Evolutionary conservation across 2,329 filamentous ascomycete species (phyloP).

Genomic region (Aspergillus fumigatus): DNA sequence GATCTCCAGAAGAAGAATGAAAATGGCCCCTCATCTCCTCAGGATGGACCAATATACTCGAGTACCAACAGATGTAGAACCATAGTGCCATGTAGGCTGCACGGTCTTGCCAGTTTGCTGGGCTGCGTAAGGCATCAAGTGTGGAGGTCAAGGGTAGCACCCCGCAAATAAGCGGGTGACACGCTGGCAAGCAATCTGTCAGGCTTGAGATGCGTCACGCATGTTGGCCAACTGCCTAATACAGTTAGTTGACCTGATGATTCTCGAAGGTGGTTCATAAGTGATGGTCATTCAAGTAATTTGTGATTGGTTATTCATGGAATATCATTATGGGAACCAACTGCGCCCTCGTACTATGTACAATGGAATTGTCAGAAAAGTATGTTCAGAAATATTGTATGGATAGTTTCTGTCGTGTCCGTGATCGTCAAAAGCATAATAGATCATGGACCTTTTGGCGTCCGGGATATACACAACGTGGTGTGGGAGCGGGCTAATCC

Average conservation of each 20-base stretch:
- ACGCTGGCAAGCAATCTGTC: slow-evolving; percentile 3
- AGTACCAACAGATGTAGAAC: not conserved
- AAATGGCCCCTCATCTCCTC: not conserved
- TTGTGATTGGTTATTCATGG: not conserved
- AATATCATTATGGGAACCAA: not conserved
- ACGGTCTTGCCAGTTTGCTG: not conserved
- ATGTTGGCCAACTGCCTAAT: not conserved
- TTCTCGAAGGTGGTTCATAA: not conserved
- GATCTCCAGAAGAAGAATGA: not conserved
- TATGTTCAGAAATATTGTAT: not conserved
- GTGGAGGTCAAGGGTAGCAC: not conserved
- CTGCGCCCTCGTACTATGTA: not conserved
- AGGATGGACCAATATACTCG: no score
- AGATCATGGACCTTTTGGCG: not conserved
- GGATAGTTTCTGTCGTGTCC: not conserved
- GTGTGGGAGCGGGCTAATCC: not conserved
- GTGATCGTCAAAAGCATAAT: not conserved
- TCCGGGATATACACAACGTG: not conserved
- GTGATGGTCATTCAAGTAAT: not conserved
- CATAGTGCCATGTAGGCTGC: not conserved
- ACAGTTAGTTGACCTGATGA: not conserved
- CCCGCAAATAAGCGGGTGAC: slow-evolving; percentile 16
- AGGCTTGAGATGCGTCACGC: not conserved
- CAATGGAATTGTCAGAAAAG: not conserved
- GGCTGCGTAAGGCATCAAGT: not conserved